Evolutionary conservation across 1,284 basidiomycete species (phyloP).

Genomic region (Leccinum glutinopallens): DNA sequence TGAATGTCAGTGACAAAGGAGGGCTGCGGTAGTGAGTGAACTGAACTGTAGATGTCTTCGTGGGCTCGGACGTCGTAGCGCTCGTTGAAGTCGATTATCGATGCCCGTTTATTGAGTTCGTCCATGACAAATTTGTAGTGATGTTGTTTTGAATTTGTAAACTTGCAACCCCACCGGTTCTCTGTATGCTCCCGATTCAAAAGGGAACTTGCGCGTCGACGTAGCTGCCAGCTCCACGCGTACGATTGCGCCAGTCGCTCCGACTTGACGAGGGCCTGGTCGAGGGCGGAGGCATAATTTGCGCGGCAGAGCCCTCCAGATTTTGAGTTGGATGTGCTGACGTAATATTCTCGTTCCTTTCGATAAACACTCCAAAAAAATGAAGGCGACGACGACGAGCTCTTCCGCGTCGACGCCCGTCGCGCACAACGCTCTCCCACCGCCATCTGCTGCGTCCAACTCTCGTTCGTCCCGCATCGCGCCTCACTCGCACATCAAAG

Average conservation of each 20-base stretch:
- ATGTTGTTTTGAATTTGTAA: too few species aligned
- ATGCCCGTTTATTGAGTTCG: neutral
- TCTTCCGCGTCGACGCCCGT: constrained; percentile 52
- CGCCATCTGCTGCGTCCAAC: constrained; percentile 60
- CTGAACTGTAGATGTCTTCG: constrained; percentile 15
- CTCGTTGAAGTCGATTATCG: neutral
- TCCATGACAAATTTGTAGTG: neutral
- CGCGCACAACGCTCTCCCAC: constrained; percentile 71
- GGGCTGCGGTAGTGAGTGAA: neutral
- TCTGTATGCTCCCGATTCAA: too few species aligned
- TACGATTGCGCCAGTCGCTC: too few species aligned
- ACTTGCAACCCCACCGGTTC: too few species aligned
- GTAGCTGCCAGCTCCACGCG: too few species aligned
- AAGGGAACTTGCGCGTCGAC: too few species aligned
- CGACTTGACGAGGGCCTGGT: too few species aligned
- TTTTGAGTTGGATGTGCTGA: constrained; percentile 12
- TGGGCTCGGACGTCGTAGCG: neutral
- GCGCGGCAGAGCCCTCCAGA: too few species aligned
- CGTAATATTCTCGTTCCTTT: constrained; percentile 10
- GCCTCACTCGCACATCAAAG: constrained; percentile 94
- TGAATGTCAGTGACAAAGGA: constrained; percentile 3
- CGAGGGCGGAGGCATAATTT: too few species aligned
- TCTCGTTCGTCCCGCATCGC: constrained; percentile 86
- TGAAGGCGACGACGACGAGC: constrained; percentile 39
- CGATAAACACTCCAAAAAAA: constrained; percentile 19